phyloP scores from a whole-genome alignment of 1,284 basidiomycete species.

The Ceratobasidium theobromae region DNA sequence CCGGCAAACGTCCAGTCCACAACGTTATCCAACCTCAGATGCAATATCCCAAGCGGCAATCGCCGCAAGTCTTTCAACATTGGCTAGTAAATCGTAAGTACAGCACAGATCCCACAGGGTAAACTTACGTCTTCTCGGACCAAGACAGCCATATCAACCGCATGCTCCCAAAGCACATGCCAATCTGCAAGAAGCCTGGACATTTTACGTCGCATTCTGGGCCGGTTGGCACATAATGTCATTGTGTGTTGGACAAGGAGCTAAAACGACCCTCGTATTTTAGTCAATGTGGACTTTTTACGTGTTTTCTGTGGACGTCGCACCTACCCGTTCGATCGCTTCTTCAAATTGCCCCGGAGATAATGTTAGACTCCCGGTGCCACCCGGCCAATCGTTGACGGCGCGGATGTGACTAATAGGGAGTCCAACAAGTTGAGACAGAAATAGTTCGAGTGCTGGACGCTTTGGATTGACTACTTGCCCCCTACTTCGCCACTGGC shows the following conservation, averaged over 20 bases:
- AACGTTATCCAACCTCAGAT: constrained; percentile 61
- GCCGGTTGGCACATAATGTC: constrained; percentile 65
- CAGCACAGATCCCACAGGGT: constrained; percentile 20
- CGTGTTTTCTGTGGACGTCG: constrained; percentile 46
- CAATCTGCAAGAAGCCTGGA: constrained; percentile 63
- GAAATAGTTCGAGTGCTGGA: constrained; percentile 12
- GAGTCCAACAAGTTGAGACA: constrained; percentile 16
- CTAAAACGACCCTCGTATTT: not conserved
- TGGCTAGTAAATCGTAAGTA: constrained; percentile 1
- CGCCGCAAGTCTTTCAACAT: constrained; percentile 44
- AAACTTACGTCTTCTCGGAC: constrained; percentile 27
- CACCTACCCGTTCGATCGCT: constrained; percentile 26
- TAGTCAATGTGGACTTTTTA: constrained; percentile 40
- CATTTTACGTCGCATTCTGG: constrained; percentile 62
- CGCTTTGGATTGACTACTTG: constrained; percentile 53
- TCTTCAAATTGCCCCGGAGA: constrained; percentile 5
- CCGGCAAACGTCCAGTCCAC: constrained; percentile 72
- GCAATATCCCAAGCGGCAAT: constrained; percentile 52
- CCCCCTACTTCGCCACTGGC: not conserved
- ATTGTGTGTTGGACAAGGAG: constrained; percentile 52
- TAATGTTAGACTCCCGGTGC: not conserved
- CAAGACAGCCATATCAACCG: constrained; percentile 41
- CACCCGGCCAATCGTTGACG: constrained; percentile 1
- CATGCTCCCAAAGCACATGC: constrained; percentile 52
- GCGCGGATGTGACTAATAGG: constrained; percentile 1